These are phyloP conservation scores for Trifolium subterraneum DNA, from an alignment of 306 rosid species.

Conservation along the genomic window DNA sequence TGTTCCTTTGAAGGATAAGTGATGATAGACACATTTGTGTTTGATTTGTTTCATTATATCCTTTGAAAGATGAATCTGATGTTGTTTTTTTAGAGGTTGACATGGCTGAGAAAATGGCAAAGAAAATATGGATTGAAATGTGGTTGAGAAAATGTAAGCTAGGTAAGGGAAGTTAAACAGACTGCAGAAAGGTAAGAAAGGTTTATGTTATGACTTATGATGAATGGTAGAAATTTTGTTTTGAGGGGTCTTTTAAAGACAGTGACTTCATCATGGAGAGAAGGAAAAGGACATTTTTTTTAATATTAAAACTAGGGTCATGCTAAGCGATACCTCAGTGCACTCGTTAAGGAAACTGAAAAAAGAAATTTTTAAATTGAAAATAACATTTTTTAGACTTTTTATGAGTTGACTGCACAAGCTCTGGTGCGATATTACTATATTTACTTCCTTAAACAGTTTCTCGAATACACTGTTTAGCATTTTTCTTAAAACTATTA, in stretches of 20 bases:
- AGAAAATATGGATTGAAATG: conserved; percentile 1
- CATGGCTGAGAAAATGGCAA: conserved; percentile 53
- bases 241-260: conserved; percentile 63
- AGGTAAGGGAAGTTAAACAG: neutral
- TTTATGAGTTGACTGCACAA: too few species aligned
- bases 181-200: conserved; percentile 39
- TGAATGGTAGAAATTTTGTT: conserved; percentile 45
- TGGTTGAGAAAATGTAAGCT: neutral
- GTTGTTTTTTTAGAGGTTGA: conserved; percentile 74
- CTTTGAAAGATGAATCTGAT: conserved; percentile 60
- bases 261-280: conserved; percentile 22
- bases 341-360: too few species aligned
- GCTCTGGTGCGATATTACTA: too few species aligned
- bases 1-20: conserved; percentile 58
- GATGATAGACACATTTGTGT: conserved; percentile 62
- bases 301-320: too few species aligned
- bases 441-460: too few species aligned
- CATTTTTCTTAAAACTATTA: too few species aligned
- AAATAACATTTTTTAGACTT: too few species aligned
- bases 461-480: too few species aligned
- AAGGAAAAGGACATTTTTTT: neutral
- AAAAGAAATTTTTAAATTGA: too few species aligned
- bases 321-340: too few species aligned
- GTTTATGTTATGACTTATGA: conserved; percentile 31
- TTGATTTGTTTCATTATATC: conserved; percentile 48